Evolutionary conservation across 768 basidiomycete species (phyloP).

Genomic region (Tulasnella sp.): DNA sequence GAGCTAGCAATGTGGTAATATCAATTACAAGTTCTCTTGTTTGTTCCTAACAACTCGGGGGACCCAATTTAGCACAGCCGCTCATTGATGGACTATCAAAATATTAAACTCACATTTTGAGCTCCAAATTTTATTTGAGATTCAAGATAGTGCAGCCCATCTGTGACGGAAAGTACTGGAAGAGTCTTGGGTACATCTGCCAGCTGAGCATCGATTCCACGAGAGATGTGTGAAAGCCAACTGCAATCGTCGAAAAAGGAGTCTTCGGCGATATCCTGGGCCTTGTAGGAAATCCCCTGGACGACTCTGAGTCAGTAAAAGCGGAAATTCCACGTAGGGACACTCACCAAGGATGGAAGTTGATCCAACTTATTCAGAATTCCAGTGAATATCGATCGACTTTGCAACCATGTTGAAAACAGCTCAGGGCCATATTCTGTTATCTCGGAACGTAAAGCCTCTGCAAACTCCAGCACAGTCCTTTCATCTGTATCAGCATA

Average conservation of each 20-base stretch:
- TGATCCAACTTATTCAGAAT: too few species aligned
- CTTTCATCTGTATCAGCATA: background rate
- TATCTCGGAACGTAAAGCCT: too few species aligned
- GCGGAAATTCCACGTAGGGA: too few species aligned
- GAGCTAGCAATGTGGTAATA: background rate
- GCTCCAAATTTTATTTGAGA: background rate
- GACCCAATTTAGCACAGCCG: too few species aligned
- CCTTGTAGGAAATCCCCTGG: background rate
- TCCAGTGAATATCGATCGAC: too few species aligned
- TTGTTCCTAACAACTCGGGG: background rate
- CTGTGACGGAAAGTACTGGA: background rate
- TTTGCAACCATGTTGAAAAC: too few species aligned
- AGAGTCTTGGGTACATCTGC: background rate
- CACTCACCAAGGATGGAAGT: too few species aligned
- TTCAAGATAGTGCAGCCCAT: background rate
- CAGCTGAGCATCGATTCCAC: background rate
- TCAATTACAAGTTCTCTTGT: background rate
- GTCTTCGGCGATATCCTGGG: background rate
- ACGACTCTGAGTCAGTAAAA: background rate
- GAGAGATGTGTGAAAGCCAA: background rate
- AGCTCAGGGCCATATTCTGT: too few species aligned
- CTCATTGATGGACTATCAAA: background rate
- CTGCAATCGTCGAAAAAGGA: background rate
- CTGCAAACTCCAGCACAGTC: too few species aligned
- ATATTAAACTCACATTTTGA: background rate